Conservation (phyloP, 2,329 filamentous ascomycete genomes). For the Cordyceps cicadae region DNA sequence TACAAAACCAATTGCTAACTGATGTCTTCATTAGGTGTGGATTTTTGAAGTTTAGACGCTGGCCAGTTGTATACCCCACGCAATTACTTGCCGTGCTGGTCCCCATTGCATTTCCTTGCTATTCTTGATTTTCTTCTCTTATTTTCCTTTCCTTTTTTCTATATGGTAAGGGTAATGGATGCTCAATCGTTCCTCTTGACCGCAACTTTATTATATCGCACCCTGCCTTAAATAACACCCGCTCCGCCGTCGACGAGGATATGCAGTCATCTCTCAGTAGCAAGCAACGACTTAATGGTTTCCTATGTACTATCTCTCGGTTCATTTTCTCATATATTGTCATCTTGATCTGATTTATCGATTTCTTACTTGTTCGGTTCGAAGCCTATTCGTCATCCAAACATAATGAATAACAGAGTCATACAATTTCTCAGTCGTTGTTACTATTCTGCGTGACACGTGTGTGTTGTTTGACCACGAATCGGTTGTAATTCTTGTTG, state of each 20-base stretch:
- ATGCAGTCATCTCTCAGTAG: background rate
- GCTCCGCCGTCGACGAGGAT: background rate
- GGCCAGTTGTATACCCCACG: conserved; percentile 20
- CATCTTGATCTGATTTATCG: background rate
- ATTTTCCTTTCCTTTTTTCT: background rate
- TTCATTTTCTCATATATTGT: background rate
- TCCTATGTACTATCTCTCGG: background rate
- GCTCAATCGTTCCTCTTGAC: background rate
- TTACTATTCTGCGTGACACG: background rate
- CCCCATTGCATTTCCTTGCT: conserved; percentile 10
- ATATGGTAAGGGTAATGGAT: background rate
- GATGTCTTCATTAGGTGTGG: conserved; percentile 34
- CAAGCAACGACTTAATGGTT: conserved; percentile 17
- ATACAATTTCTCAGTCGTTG: background rate
- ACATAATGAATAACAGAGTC: conserved; percentile 2
- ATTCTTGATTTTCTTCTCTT: conserved; percentile 9
- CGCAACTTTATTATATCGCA: background rate
- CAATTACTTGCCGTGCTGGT: conserved; percentile 3
- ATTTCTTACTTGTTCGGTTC: background rate
- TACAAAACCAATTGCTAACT: background rate
- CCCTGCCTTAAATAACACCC: conserved; percentile 5
- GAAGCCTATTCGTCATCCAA: background rate
- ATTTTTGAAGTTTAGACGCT: conserved; percentile 35
- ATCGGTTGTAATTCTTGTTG: background rate
- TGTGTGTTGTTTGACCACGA: background rate